Evolutionary conservation across 768 basidiomycete genomes (phyloP), one percentile per base, ranked within the genome.

Genomic region (Naganishia onofrii): DNA sequence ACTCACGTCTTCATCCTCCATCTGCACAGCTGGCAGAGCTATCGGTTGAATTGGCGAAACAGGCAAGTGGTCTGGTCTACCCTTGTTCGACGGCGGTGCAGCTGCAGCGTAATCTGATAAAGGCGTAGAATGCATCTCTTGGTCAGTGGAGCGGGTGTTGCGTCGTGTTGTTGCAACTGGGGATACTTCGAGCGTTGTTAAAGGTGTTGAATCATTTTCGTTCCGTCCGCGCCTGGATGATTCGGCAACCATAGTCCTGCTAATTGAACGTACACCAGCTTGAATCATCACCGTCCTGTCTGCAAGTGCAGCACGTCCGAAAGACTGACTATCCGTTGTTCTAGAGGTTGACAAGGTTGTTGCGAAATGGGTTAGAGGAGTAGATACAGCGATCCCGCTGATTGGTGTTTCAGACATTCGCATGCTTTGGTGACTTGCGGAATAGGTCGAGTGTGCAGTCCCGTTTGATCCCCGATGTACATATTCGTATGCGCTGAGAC

Each of bases 311-410:
- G n/a, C n/a, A n/a, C n/a, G n/a, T n/a, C n/a, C n/a, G n/a, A n/a
- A n/a, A 29, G 60, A 63, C 15, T 1, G 42, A 26, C n/a, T 7
- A n/a, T 44, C 42, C 15, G 42, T 0, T 5, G 36, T 26, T 63
- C 38, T n/a, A 6, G 3, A 26, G 26, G 60, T 44, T 28, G 60
- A 42, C 29, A n/a, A 34, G 4, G 60, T 26, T 17, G 42, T 42
- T 63, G 60, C 60, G 38, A 42, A 63, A 17, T n/a, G 34, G 21
- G 60, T 63, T 19, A 63, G 38, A 26, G 60, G 60, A 7, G 38
- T 63, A 1, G 60, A 63, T 23, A 28, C 38, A 26, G 54, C 54
- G 2, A 34, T 31, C 32, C 29, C 29, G 29, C 54, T 55, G 21
- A 23, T 38, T 15, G 34, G 13, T 1, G 1, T 34, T 21, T n/a